Evolutionary conservation across 2,329 filamentous ascomycete genomes (phyloP).

Genomic region (Colletotrichum tropicicola): DNA sequence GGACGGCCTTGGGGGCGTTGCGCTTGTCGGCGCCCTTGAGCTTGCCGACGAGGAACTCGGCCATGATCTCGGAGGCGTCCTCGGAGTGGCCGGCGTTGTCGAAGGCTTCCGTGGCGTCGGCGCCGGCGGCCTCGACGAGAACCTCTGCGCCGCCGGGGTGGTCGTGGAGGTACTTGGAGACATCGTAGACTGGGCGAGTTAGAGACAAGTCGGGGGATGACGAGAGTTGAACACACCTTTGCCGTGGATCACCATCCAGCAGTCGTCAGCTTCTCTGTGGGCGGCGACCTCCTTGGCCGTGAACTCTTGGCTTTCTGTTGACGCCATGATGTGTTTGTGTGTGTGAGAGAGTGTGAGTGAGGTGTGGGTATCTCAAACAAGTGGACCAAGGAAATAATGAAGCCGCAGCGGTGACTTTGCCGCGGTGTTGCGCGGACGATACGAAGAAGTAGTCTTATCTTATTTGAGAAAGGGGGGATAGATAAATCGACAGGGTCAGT

Average conservation of each 20-base stretch:
- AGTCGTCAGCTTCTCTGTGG: conserved; percentile 57
- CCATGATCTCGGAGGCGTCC: conserved; percentile 55
- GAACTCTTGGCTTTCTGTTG: conserved; percentile 37
- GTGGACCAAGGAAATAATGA: neutral
- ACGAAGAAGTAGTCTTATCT: too few relatives aligned
- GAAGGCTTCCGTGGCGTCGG: conserved; percentile 81
- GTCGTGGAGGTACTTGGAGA: conserved; percentile 65
- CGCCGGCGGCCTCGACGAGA: conserved; percentile 79
- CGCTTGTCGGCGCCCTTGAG: conserved; percentile 41
- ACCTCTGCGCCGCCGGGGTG: conserved; percentile 81
- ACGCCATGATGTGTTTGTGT: conserved; percentile 6
- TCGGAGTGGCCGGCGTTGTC: conserved; percentile 88
- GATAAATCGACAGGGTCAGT: neutral
- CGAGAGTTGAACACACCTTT: conserved; percentile 49
- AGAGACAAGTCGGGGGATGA: neutral
- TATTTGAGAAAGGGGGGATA: too few relatives aligned
- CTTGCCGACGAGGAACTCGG: conserved; percentile 45
- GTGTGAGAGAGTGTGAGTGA: neutral
- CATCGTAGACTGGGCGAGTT: conserved; percentile 59
- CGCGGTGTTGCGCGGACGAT: too few relatives aligned
- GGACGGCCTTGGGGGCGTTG: conserved; percentile 35
- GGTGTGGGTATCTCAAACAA: neutral
- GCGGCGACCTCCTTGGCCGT: conserved; percentile 53
- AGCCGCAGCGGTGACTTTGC: neutral
- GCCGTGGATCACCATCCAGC: conserved; percentile 66